Percentiles rank a stretch among this genome's conserved stretches.
Evolutionary conservation across 495 filamentous ascomycete species (phyloP).

Genomic region (Penicillium arizonense): DNA sequence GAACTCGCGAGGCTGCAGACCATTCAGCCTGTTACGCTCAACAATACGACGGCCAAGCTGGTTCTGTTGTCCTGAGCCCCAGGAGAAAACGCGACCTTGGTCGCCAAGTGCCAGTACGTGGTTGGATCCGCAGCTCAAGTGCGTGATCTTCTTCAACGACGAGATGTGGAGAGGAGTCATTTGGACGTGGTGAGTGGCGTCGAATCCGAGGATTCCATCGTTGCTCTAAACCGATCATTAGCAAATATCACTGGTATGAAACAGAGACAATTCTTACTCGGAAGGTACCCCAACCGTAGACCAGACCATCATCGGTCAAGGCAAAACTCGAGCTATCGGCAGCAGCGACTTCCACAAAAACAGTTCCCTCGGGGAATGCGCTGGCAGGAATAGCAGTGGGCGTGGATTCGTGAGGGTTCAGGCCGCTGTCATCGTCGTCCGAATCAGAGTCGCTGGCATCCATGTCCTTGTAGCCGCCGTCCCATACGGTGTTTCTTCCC

Average conservation of each 20-base stretch:
- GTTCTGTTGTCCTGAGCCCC: conserved; percentile 63
- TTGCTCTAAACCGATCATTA: conserved; percentile 44
- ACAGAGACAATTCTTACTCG: conserved; percentile 42
- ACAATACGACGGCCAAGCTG: conserved; percentile 64
- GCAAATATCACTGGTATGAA: conserved; percentile 1
- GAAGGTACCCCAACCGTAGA: conserved; percentile 76
- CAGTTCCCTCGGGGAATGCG: conserved; percentile 52
- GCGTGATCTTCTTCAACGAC: conserved; percentile 54
- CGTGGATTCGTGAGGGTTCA: conserved; percentile 61
- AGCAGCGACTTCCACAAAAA: conserved; percentile 59
- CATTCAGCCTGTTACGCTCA: conserved; percentile 51
- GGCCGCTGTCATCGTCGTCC: conserved; percentile 53
- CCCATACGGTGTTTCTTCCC: conserved; percentile 60
- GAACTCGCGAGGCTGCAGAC: conserved; percentile 67
- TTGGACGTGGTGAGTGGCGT: conserved; percentile 41
- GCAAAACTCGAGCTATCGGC: conserved; percentile 65
- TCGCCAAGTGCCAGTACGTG: conserved; percentile 60
- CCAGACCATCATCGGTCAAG: conserved; percentile 61
- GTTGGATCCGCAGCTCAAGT: conserved; percentile 57
- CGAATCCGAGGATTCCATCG: conserved; percentile 58
- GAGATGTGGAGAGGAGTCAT: conserved; percentile 48
- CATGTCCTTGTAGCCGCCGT: conserved; percentile 63
- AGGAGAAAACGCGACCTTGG: conserved; percentile 56
- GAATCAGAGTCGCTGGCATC: conserved; percentile 52
- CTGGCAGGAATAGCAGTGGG: conserved; percentile 54